Evolutionary conservation across 192 early-diverging fungal species (phyloP).

Genomic region (Spizellomyces punctatus): DNA sequence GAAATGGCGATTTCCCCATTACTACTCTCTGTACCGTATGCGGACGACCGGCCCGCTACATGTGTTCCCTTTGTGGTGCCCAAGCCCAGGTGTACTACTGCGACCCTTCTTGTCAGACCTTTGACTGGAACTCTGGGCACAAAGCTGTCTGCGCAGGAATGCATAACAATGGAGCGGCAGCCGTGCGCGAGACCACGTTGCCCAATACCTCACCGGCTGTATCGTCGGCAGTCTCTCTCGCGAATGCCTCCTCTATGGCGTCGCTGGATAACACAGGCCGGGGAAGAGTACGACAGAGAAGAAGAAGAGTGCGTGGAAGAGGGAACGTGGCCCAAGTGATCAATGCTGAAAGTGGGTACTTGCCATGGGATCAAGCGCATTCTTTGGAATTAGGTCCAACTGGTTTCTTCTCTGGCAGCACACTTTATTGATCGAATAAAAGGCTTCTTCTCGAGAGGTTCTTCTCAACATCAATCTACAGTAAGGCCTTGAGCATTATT

Average conservation of each 20-base stretch:
- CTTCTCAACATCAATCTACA: not conserved
- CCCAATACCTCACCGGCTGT: not conserved
- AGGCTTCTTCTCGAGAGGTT: conserved; percentile 2
- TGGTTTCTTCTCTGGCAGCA: conserved; percentile 1
- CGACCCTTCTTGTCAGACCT: conserved; percentile 59
- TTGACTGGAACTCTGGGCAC: conserved; percentile 56
- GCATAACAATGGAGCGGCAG: not conserved
- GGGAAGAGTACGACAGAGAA: conserved; percentile 8
- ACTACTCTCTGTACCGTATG: conserved; percentile 29
- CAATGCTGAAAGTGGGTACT: conserved; percentile 39
- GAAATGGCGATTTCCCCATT: no score
- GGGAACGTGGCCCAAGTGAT: conserved; percentile 33
- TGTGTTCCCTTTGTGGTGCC: conserved; percentile 37
- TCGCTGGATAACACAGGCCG: not conserved
- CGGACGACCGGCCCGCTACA: conserved; percentile 35
- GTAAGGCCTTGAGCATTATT: not conserved
- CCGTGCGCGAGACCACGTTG: not conserved
- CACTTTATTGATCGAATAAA: conserved; percentile 23
- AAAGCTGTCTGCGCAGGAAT: conserved; percentile 50
- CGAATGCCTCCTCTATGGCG: not conserved
- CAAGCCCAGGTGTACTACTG: conserved; percentile 49
- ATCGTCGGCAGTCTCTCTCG: not conserved
- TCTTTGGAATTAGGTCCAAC: not conserved
- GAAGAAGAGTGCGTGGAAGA: conserved; percentile 20
- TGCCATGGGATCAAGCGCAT: not conserved